These are phyloP conservation scores for Podila epigama DNA, from an alignment of 192 early-diverging fungal species.

Conservation along the genomic window DNA sequence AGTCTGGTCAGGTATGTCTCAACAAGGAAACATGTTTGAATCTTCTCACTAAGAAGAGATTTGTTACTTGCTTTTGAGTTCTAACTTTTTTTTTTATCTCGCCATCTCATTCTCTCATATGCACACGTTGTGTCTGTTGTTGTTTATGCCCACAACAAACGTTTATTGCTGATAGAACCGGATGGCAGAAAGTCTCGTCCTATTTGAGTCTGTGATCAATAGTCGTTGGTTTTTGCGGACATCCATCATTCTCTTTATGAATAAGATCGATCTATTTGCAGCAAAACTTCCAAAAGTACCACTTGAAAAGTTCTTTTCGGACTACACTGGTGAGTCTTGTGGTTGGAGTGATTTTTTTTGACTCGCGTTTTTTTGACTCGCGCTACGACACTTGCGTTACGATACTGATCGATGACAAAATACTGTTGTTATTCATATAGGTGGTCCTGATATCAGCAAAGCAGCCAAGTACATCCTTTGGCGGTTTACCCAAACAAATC, in stretches of 20 bases:
- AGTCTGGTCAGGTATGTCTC: slow-evolving; percentile 65
- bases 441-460: slow-evolving; percentile 70
- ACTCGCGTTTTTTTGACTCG: slow-evolving; percentile 1
- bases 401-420: too few species aligned
- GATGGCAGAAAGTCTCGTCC: slow-evolving; percentile 87
- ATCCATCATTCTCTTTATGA: slow-evolving; percentile 91
- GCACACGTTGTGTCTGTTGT: too few species aligned
- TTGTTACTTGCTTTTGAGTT: neutral
- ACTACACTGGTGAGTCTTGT: slow-evolving; percentile 65
- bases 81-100: too few species aligned
- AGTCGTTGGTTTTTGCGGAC: slow-evolving; percentile 92
- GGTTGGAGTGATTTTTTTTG: neutral
- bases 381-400: neutral
- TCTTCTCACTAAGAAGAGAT: neutral
- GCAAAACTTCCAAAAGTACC: slow-evolving; percentile 80
- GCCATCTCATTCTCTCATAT: too few species aligned
- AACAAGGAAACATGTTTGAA: neutral
- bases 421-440: slow-evolving; percentile 5
- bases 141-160: too few species aligned
- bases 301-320: slow-evolving; percentile 85
- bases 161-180: slow-evolving; percentile 70
- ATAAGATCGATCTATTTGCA: slow-evolving; percentile 91
- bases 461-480: slow-evolving; percentile 89
- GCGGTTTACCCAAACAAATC: slow-evolving; percentile 86
- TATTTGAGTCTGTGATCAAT: slow-evolving; percentile 93